Percentiles rank a stretch among this genome's conserved stretches.
phyloP scores from a whole-genome alignment of 768 basidiomycete species.

The Tubosaeta sp. region DNA sequence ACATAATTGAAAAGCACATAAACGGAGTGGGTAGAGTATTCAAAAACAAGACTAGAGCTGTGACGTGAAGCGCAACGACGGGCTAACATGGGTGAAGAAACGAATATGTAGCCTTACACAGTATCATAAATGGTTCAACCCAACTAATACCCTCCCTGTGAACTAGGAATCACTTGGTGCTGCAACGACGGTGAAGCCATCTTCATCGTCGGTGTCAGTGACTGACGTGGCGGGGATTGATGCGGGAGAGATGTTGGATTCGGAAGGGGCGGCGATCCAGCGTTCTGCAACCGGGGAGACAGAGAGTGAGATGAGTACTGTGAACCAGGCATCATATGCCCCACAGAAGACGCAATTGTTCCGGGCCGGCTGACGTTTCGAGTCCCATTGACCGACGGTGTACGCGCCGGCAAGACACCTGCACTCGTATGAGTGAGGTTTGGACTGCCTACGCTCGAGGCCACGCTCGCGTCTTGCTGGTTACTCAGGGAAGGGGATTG shows the following conservation, averaged over 20 bases:
- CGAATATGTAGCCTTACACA: slow-evolving; percentile 10
- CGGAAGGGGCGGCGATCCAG: slow-evolving; percentile 43
- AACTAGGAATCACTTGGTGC: slow-evolving; percentile 48
- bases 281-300: slow-evolving; percentile 48
- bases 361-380: slow-evolving; percentile 38
- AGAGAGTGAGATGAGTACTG: slow-evolving; percentile 41
- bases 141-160: slow-evolving; percentile 49
- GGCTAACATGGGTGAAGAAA: slow-evolving; percentile 5
- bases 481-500: slow-evolving; percentile 20
- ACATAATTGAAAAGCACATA: slow-evolving; percentile 38
- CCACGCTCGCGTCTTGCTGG: slow-evolving; percentile 21
- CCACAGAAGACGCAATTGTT: slow-evolving; percentile 15
- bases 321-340: slow-evolving; percentile 34
- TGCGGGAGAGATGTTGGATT: slow-evolving; percentile 36
- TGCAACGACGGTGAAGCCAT: slow-evolving; percentile 53
- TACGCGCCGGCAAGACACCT: slow-evolving; percentile 37
- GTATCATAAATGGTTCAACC: slow-evolving; percentile 10
- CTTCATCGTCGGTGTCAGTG: slow-evolving; percentile 48
- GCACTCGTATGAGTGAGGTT: slow-evolving; percentile 31
- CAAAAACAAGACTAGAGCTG: slow-evolving; percentile 28
- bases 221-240: slow-evolving; percentile 48
- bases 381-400: slow-evolving; percentile 57
- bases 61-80: slow-evolving; percentile 15
- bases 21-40: slow-evolving; percentile 33
- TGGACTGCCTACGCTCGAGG: slow-evolving; percentile 35